Evolutionary conservation across 2,329 filamentous ascomycete genomes (phyloP), one percentile per base, ranked within the genome.

Genomic region (Lecanicillium sp.): DNA sequence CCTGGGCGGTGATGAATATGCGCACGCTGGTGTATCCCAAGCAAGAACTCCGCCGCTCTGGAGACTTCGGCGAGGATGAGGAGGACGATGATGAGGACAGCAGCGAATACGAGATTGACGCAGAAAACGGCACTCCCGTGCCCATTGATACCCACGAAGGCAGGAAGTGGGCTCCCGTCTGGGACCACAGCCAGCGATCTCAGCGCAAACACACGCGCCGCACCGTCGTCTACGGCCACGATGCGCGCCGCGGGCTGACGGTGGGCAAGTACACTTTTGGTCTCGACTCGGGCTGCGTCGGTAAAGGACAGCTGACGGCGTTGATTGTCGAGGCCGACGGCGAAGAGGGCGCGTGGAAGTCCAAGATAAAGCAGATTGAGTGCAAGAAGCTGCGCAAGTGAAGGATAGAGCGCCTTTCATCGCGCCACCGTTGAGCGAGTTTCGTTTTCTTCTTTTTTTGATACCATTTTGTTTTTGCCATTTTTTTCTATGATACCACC

Each of bases 1-100:
- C 88, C 0, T 80, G 77, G 58, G 81, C 83, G 37, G 84, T 85
- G 29, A 96, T 96, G 88, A 92, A 87, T 55, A 94, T 98, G 86
- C 79, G 88, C 41, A 85, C 80, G 6, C 74, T 95, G 39, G 71
- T 84, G 48, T 71, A 68, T 47, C 63, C 79, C 6, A 56, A 55
- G 20, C 52, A 57, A 37, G 54, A 61, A 17, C 56, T 62, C 19
- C 59, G 60, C 65, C 46, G 67, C 29, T 13, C 8, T 33, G 43
- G 41, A 39, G 40, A 42, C 19, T 39, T 47, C 19, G 42, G 42
- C 18, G 46, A 46, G 25, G 42, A 39, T 13, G 41, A 47, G 15
- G 44, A 37, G 22, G 43, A 47, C 20, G 29, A 33, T 14, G 37
- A 37, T 29, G 37, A 35, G 13, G 18, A 38, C 14, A 30, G 17